phyloP scores from a whole-genome alignment of 106 monocot genomes.

The Alisma plantagoaquatica region DNA sequence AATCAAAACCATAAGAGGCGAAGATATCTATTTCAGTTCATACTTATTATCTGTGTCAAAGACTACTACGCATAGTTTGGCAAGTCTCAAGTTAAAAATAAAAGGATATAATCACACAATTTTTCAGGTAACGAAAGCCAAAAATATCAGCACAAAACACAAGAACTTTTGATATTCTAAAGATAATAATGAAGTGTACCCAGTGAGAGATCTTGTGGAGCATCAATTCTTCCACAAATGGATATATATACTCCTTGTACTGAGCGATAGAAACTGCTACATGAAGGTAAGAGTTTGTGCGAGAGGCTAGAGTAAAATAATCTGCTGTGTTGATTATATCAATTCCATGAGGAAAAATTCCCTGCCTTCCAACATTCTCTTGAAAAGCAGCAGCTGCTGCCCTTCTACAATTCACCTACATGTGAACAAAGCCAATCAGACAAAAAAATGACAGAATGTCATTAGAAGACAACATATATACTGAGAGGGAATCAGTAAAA shows the following conservation, averaged over 20 bases:
- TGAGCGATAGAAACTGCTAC: slow-evolving; percentile 76
- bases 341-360: slow-evolving; percentile 87
- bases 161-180: no score
- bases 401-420: slow-evolving; percentile 98
- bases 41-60: no score
- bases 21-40: no score
- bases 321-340: slow-evolving; percentile 83
- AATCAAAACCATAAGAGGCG: no score
- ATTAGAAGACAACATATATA: background rate
- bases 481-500: background rate
- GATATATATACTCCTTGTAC: slow-evolving; percentile 71
- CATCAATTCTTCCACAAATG: slow-evolving; percentile 82
- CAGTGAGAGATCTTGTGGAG: slow-evolving; percentile 77
- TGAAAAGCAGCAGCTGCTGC: slow-evolving; percentile 99
- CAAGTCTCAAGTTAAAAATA: no score
- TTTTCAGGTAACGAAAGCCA: no score
- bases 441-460: no score
- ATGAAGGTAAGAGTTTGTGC: slow-evolving; percentile 77
- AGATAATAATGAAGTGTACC: slow-evolving; percentile 51
- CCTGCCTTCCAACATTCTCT: slow-evolving; percentile 98
- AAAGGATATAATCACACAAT: no score
- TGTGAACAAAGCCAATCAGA: no score
- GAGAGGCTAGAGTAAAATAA: slow-evolving; percentile 89
- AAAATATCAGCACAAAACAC: no score
- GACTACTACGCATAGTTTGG: no score